Conservation (phyloP, 2,329 filamentous ascomycete species). For the Calonectria hawksworthii region DNA sequence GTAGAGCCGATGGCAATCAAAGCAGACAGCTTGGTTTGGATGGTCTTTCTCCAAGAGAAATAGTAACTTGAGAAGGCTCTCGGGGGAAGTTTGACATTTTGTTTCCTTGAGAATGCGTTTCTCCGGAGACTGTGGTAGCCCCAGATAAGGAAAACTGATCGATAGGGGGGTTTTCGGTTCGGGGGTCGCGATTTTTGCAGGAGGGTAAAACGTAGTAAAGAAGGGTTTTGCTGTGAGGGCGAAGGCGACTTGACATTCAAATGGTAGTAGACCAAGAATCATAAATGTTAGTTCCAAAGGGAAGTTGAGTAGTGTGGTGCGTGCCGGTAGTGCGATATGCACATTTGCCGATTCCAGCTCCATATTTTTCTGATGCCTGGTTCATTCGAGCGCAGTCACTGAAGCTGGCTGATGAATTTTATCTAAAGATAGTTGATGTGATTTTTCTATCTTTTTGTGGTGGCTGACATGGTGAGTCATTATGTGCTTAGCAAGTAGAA, state of each 20-base stretch:
- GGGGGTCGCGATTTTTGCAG: background rate
- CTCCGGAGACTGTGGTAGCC: no score
- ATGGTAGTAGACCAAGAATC: background rate
- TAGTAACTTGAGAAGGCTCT: background rate
- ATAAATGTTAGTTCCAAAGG: background rate
- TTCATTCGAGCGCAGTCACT: no score
- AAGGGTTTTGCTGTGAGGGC: background rate
- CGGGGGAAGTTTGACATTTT: background rate
- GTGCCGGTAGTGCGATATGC: background rate
- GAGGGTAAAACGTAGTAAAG: background rate
- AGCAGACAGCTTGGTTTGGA: background rate
- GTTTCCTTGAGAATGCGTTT: background rate
- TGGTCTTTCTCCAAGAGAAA: background rate
- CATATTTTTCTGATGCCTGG: no score
- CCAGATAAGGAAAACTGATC: background rate
- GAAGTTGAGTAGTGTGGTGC: background rate
- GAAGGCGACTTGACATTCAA: background rate
- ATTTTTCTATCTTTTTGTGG: no score
- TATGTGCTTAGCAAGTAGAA: no score
- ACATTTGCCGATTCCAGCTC: background rate
- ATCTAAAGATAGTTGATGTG: no score
- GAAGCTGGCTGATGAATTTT: no score
- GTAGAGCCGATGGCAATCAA: background rate
- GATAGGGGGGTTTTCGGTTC: background rate
- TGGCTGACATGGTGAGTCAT: no score